Evolutionary conservation across 306 rosid species (phyloP).

Genomic region (Glycine latifolia): DNA sequence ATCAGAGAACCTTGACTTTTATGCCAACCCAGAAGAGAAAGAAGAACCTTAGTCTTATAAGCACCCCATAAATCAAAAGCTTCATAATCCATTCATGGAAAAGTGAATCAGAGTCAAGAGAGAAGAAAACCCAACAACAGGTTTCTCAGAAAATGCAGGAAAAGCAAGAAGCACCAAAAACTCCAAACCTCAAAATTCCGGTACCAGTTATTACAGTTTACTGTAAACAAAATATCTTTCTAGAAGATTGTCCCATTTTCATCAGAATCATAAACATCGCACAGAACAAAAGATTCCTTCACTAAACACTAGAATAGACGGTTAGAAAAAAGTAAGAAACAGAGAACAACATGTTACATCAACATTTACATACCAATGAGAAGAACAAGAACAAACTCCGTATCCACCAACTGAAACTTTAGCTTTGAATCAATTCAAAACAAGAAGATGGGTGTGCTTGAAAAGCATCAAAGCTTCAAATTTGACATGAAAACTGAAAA

Average conservation of each 20-base stretch:
- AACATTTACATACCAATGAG: slow-evolving; percentile 30
- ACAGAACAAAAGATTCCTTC: slow-evolving; percentile 1
- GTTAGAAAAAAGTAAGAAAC: background rate
- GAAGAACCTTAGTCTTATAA: background rate
- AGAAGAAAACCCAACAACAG: slow-evolving; percentile 15
- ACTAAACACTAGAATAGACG: slow-evolving; percentile 35
- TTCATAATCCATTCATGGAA: slow-evolving; percentile 26
- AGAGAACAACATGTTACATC: background rate
- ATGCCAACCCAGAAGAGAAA: slow-evolving; percentile 23
- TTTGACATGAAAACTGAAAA: background rate
- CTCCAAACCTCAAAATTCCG: slow-evolving; percentile 10
- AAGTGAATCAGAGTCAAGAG: slow-evolving; percentile 2
- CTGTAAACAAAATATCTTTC: background rate
- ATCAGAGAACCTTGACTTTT: slow-evolving; percentile 21
- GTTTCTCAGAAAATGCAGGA: slow-evolving; percentile 26
- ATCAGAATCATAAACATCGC: slow-evolving; percentile 1
- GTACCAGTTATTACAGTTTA: slow-evolving; percentile 3
- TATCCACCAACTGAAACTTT: slow-evolving; percentile 31
- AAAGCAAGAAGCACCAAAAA: background rate
- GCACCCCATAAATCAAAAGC: slow-evolving; percentile 19
- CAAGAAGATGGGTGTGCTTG: slow-evolving; percentile 30
- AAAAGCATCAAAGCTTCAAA: slow-evolving; percentile 38
- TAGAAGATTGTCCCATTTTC: background rate
- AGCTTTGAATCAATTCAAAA: slow-evolving; percentile 26
- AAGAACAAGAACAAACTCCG: slow-evolving; percentile 28